These are phyloP conservation scores for Abrus precatorius DNA, from an alignment of 306 rosid genomes.

Conservation along the genomic window DNA sequence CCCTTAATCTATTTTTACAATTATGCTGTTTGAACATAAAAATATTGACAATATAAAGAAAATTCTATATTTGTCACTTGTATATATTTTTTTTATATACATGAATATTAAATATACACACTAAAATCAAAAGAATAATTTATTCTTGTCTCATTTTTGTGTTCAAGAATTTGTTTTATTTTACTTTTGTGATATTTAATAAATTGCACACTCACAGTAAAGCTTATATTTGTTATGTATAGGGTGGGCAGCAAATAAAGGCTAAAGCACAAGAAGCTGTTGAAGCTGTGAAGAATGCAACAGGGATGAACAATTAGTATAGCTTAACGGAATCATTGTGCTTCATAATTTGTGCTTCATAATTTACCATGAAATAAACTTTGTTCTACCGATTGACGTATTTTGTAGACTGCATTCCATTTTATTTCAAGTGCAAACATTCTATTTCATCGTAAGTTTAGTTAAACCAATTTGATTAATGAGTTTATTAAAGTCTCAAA, in stretches of 20 bases:
- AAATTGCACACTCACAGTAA: background rate
- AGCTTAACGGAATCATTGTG: background rate
- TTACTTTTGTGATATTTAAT: no score
- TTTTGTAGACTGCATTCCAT: background rate
- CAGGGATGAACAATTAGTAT: conserved; percentile 71
- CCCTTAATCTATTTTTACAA: no score
- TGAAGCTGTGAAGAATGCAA: conserved; percentile 72
- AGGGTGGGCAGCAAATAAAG: conserved; percentile 63
- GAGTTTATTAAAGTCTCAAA: conserved; percentile 1
- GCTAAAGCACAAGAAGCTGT: conserved; percentile 66
- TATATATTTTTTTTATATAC: background rate
- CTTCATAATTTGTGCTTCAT: background rate
- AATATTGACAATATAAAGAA: no score
- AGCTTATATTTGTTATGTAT: background rate
- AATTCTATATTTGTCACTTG: background rate
- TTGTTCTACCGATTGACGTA: background rate
- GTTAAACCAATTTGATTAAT: conserved; percentile 2
- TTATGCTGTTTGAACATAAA: no score
- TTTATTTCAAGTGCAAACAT: conserved; percentile 28
- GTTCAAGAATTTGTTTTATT: no score
- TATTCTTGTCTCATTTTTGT: no score
- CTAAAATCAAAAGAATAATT: no score
- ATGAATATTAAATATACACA: no score
- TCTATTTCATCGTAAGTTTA: background rate
- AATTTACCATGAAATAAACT: conserved; percentile 38